A percentile compares a stretch with the other conserved stretches of the same genome.
Conservation (phyloP, 2,329 filamentous ascomycete genomes). For the Metarhizium sp. region DNA sequence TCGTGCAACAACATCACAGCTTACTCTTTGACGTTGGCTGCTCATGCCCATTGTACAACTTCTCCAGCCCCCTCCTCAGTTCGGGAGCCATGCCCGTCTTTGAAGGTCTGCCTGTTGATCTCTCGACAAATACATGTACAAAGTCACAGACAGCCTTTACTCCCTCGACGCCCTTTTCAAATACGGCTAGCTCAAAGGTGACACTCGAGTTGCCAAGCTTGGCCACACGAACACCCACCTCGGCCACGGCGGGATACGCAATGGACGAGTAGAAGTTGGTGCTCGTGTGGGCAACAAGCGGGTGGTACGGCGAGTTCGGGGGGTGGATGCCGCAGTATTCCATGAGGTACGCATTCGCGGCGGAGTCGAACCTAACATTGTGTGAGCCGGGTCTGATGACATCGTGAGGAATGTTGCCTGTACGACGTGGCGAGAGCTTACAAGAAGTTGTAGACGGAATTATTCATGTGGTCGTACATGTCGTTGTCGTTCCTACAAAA, state of each 20-base stretch:
- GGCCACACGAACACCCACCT: slow-evolving; percentile 73
- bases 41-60: background rate
- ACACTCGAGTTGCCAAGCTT: slow-evolving; percentile 82
- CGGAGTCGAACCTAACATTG: slow-evolving; percentile 62
- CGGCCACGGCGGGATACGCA: slow-evolving; percentile 71
- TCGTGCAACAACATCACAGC: background rate
- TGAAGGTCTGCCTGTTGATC: slow-evolving; percentile 59
- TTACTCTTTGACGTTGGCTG: background rate
- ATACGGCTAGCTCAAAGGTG: slow-evolving; percentile 82
- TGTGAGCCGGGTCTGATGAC: background rate
- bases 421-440: slow-evolving; percentile 21
- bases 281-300: slow-evolving; percentile 75
- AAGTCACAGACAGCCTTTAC: slow-evolving; percentile 82
- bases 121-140: slow-evolving; percentile 81
- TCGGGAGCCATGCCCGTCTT: slow-evolving; percentile 51
- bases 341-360: slow-evolving; percentile 84
- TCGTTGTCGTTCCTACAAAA: slow-evolving; percentile 76
- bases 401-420: background rate
- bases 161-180: slow-evolving; percentile 60
- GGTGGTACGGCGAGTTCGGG: slow-evolving; percentile 60
- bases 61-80: slow-evolving; percentile 46
- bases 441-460: slow-evolving; percentile 76
- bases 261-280: slow-evolving; percentile 79
- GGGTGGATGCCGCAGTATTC: slow-evolving; percentile 66
- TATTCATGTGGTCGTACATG: slow-evolving; percentile 93